Base-by-base conservation (phyloP, 495 filamentous ascomycete species). In the Neohortaea acidophila region DNA sequence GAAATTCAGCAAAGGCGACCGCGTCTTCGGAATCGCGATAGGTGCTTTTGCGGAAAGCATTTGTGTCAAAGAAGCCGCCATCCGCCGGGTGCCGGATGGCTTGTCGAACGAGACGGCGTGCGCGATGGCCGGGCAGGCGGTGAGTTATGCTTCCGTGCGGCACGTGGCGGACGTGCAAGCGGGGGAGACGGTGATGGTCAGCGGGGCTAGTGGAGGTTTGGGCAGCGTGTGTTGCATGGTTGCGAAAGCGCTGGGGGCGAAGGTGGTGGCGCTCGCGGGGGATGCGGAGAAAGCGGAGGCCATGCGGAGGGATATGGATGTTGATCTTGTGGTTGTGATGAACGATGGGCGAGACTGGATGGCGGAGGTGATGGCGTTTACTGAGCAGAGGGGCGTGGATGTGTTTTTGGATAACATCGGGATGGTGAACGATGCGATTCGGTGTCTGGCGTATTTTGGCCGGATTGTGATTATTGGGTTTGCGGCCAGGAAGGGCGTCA, bases 321-420 rank as follows among this genome's bases (percentile, higher is more conserved):
- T 48, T 5, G 59, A 59, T 49, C 39, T 55, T 0, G 48, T 50
- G 14, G 33, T 43, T 4, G 52, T 59, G 42, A 53, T 55, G n/a
- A 39, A 46, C 14, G 44, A 23, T 6, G 40, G 22, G 12, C 8
- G n/a, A 7, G 31, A 21, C 6, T 47, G 38, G 48, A 22, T 59
- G 4, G 36, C 41, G 17, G 26, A 46, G 19, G 43, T 58, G 2
- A 51, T 58, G 47, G 38, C 31, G 3, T 49, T 62, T 38, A 60
- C 58, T 3, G 38, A 30, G 8, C 53, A 49, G 2, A 48, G 54
- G 15, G 58, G 58, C 2, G 53, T 57, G 9, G 55, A 58, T 45
- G 57, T 57, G 10, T 49, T 59, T 11, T 37, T 63, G 28, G 57
- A 63, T 34, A 58, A 58, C 6, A 54, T 55, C 2, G 59, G 59